Conservation (phyloP, 768 basidiomycete genomes). For the Hortiboletus flavorubellus region DNA sequence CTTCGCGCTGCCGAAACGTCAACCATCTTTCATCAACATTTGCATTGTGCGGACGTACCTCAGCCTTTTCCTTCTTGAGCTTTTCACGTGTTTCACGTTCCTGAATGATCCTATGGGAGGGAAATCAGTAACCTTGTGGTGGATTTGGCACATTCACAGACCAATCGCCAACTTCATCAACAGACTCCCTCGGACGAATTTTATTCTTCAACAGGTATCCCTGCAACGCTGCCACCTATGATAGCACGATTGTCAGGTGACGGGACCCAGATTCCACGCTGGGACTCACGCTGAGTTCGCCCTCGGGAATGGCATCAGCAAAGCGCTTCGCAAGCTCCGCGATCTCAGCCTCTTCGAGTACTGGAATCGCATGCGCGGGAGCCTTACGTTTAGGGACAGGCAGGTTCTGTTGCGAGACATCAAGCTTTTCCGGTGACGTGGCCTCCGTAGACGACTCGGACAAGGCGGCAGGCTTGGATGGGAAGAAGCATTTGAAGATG, state of each 20-base stretch:
- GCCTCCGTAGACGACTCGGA: constrained; percentile 6
- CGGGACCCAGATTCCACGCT: neutral
- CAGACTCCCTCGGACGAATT: constrained; percentile 82
- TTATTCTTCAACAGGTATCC: constrained; percentile 88
- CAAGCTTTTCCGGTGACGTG: constrained; percentile 27
- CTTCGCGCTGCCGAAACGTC: constrained; percentile 56
- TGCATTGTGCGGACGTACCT: constrained; percentile 33
- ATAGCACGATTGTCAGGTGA: neutral
- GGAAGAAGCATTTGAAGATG: constrained; percentile 94
- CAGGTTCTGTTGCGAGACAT: constrained; percentile 63
- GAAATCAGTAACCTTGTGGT: constrained; percentile 1
- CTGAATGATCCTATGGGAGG: constrained; percentile 48
- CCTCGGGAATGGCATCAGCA: constrained; percentile 79
- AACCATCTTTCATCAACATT: neutral
- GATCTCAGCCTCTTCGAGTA: constrained; percentile 74
- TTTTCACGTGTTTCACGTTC: constrained; percentile 84
- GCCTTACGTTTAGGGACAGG: constrained; percentile 65
- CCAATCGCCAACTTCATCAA: constrained; percentile 79
- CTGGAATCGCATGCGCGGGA: constrained; percentile 55
- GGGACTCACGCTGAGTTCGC: constrained; percentile 75
- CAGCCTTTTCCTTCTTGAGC: constrained; percentile 75
- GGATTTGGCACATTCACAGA: constrained; percentile 23
- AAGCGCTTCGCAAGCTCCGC: constrained; percentile 76
- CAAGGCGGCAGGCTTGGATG: constrained; percentile 41
- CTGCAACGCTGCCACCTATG: constrained; percentile 76